These are phyloP conservation scores for Tetracentron sinense DNA, from an alignment of 164 flowering plant genomes.

Conservation along the genomic window DNA sequence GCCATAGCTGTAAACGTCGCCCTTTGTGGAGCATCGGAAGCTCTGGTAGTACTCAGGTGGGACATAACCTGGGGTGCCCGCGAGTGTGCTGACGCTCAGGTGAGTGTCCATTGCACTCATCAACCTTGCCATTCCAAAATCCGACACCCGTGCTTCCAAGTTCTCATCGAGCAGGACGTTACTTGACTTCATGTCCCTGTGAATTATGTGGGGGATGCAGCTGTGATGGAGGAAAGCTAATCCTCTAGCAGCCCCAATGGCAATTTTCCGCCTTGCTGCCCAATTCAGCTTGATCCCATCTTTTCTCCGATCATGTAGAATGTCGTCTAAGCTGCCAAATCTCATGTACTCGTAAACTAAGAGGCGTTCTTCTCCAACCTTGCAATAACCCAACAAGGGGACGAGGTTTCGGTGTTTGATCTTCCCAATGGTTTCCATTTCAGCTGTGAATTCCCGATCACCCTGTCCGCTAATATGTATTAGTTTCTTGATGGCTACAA, in stretches of 20 bases:
- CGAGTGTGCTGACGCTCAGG: slow-evolving; percentile 89
- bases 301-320: slow-evolving; percentile 66
- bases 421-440: slow-evolving; percentile 97
- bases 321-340: slow-evolving; percentile 88
- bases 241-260: slow-evolving; percentile 85
- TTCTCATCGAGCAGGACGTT: slow-evolving; percentile 88
- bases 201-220: slow-evolving; percentile 89
- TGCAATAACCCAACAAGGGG: slow-evolving; percentile 91
- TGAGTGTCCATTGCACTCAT: slow-evolving; percentile 98
- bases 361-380: slow-evolving; percentile 88
- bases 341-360: slow-evolving; percentile 95
- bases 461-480: slow-evolving; percentile 94
- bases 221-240: slow-evolving; percentile 87
- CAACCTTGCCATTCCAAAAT: slow-evolving; percentile 96
- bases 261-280: slow-evolving; percentile 78
- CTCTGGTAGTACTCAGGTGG: slow-evolving; percentile 98
- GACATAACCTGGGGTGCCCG: slow-evolving; percentile 97
- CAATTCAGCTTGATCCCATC: slow-evolving; percentile 72
- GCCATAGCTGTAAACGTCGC: slow-evolving; percentile 96
- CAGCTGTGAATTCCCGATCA: slow-evolving; percentile 95
- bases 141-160: slow-evolving; percentile 88
- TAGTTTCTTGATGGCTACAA: slow-evolving; percentile 91
- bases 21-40: slow-evolving; percentile 83
- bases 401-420: slow-evolving; percentile 95
- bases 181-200: slow-evolving; percentile 97